A percentile compares a stretch with the other conserved stretches of the same genome.
Conservation (phyloP, 2,329 filamentous ascomycete species). For the Neoscytalidium dimidiatum region DNA sequence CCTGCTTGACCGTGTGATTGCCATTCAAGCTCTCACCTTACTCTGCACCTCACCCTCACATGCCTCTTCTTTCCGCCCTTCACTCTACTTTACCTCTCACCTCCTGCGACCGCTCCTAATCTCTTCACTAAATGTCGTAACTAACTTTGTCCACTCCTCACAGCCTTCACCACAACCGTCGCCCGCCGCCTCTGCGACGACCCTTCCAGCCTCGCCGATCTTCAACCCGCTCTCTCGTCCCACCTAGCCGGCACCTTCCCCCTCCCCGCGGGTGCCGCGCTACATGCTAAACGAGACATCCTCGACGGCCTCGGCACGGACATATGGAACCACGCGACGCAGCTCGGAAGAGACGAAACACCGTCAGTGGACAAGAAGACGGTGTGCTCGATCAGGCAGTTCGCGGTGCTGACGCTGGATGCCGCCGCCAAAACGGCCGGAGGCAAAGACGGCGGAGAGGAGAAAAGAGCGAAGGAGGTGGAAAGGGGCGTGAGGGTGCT, state of each 20-base stretch:
- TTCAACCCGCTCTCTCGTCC: slow-evolving; percentile 26
- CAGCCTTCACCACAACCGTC: slow-evolving; percentile 38
- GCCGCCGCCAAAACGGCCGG: neutral
- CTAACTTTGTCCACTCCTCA: slow-evolving; percentile 21
- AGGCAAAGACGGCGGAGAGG: neutral
- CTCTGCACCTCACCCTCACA: neutral
- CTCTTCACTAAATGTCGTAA: neutral
- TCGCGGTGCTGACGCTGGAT: slow-evolving; percentile 71
- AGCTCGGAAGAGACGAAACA: slow-evolving; percentile 39
- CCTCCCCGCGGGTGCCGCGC: slow-evolving; percentile 27
- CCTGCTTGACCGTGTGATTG: too few species aligned
- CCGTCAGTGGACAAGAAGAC: neutral
- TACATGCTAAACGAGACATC: slow-evolving; percentile 43
- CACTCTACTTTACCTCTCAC: neutral
- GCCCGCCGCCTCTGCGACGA: slow-evolving; percentile 26
- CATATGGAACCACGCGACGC: slow-evolving; percentile 69
- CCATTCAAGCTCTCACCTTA: neutral
- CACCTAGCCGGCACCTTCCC: slow-evolving; percentile 44
- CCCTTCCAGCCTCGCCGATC: neutral
- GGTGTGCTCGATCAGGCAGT: slow-evolving; percentile 33
- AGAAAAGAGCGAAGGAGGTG: neutral
- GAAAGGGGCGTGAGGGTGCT: slow-evolving; percentile 56
- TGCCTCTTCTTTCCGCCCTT: neutral
- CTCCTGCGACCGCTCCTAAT: neutral
- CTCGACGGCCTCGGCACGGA: slow-evolving; percentile 59